phyloP scores from a whole-genome alignment of 208 protist genomes.

The Trichomonas tenax region DNA sequence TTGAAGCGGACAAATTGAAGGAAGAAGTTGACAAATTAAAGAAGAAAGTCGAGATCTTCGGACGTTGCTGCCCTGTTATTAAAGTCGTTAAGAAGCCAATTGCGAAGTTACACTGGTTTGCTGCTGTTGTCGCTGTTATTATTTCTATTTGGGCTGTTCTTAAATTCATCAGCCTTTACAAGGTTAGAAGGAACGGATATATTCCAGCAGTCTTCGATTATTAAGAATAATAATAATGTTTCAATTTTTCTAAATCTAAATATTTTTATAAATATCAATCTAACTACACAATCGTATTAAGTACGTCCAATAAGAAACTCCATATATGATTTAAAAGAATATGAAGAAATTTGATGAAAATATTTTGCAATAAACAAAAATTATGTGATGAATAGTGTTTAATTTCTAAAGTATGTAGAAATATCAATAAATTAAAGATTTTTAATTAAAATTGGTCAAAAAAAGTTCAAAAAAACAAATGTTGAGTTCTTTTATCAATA shows the following conservation, averaged over 20 bases:
- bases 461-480: background rate
- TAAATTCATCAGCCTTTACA: background rate
- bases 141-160: background rate
- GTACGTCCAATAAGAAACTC: too few species aligned
- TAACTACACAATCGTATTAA: too few species aligned
- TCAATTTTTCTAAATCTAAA: too few species aligned
- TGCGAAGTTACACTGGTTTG: background rate
- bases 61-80: background rate
- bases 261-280: too few species aligned
- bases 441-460: background rate
- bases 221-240: background rate
- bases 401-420: too few species aligned
- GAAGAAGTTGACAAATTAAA: background rate
- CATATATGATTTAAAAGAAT: too few species aligned
- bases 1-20: background rate
- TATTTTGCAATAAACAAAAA: too few species aligned
- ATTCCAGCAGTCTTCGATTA: background rate
- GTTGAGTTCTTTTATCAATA: background rate
- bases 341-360: too few species aligned
- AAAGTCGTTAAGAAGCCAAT: background rate
- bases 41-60: background rate
- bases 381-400: too few species aligned
- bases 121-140: background rate
- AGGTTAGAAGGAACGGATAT: background rate
- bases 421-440: too few species aligned